These are phyloP conservation scores for Blastobotrys aristatus DNA, from an alignment of 1,139 yeast species.

Conservation along the genomic window DNA sequence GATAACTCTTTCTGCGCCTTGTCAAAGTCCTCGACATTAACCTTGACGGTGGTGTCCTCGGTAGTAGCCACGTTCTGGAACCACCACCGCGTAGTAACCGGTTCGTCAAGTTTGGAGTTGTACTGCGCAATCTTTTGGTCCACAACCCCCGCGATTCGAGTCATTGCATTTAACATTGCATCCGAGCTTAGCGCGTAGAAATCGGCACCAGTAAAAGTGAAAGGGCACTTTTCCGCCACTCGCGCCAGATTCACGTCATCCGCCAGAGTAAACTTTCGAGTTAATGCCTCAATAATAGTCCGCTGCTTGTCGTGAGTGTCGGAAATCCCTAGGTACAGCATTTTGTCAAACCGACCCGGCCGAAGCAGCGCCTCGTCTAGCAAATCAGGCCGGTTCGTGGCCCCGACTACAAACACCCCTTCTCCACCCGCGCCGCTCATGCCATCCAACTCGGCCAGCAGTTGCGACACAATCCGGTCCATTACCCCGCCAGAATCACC, in stretches of 20 bases:
- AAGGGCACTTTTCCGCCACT: slow-evolving; percentile 74
- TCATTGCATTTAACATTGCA: slow-evolving; percentile 94
- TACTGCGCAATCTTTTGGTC: slow-evolving; percentile 57
- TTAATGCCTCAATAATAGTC: slow-evolving; percentile 80
- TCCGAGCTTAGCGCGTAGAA: slow-evolving; percentile 94
- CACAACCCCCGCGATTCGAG: slow-evolving; percentile 72
- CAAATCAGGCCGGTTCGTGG: slow-evolving; percentile 92
- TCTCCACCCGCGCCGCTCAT: slow-evolving; percentile 86
- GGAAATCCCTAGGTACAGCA: slow-evolving; percentile 88
- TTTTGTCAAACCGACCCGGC: slow-evolving; percentile 94
- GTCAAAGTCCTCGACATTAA: slow-evolving; percentile 64
- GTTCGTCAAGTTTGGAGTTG: slow-evolving; percentile 39
- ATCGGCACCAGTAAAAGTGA: slow-evolving; percentile 94
- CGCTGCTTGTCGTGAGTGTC: slow-evolving; percentile 87
- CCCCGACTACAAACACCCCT: slow-evolving; percentile 96
- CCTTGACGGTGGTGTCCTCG: slow-evolving; percentile 65
- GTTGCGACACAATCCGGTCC: slow-evolving; percentile 95
- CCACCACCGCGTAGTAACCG: slow-evolving; percentile 77
- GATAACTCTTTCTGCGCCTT: slow-evolving; percentile 66
- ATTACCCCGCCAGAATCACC: slow-evolving; percentile 98
- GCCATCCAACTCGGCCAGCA: slow-evolving; percentile 91
- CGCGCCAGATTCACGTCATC: slow-evolving; percentile 53
- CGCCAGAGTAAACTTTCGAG: slow-evolving; percentile 67
- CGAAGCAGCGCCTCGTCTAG: slow-evolving; percentile 88
- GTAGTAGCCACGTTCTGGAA: slow-evolving; percentile 74